Evolutionary conservation across 2,329 filamentous ascomycete species (phyloP).

Genomic region (Alternaria metachromatica): DNA sequence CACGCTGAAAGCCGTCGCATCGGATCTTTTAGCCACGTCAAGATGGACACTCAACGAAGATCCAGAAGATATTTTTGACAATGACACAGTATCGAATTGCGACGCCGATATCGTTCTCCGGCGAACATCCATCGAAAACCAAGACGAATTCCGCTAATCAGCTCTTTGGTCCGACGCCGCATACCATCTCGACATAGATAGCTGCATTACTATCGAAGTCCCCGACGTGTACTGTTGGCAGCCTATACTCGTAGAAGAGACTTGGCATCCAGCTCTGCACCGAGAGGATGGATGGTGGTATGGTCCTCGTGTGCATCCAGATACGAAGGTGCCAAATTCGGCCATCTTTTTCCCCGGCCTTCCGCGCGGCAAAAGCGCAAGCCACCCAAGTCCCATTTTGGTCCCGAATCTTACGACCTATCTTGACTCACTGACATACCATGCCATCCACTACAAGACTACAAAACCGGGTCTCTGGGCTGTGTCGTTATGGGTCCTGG

Average conservation of each 20-base stretch:
- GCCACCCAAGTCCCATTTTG: neutral
- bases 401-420: neutral
- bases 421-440: neutral
- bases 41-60: neutral
- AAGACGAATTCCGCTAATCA: neutral
- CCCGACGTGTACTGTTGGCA: constrained; percentile 7
- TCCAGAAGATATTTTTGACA: neutral
- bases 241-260: constrained; percentile 8
- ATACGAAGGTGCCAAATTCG: neutral
- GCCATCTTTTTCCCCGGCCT: neutral
- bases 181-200: neutral
- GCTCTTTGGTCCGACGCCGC: neutral
- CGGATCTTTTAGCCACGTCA: neutral
- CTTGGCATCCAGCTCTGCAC: constrained; percentile 13
- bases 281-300: constrained; percentile 9
- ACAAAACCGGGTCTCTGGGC: neutral
- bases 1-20: neutral
- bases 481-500: neutral
- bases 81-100: neutral
- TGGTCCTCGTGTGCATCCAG: constrained; percentile 7
- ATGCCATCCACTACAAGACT: neutral
- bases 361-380: neutral
- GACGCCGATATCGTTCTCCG: neutral
- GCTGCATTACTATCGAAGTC: neutral
- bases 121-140: neutral